Base-by-base conservation (phyloP, 208 protist genomes). In the Crithidia expoeki region DNA sequence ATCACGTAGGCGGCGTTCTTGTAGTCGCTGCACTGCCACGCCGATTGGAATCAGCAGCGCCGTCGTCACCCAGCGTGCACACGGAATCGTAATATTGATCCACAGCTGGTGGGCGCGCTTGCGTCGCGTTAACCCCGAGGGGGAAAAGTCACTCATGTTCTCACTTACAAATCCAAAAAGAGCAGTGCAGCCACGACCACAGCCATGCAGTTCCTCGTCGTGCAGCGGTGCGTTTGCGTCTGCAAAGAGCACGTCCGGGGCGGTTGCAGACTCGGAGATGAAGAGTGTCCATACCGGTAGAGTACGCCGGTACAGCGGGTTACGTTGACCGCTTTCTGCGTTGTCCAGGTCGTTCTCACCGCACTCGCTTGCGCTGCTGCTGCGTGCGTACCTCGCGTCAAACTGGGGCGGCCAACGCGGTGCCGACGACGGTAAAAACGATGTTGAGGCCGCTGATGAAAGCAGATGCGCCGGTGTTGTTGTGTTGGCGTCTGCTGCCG, bases 31-130 rank as follows among this genome's bases (percentile, higher is more conserved):
- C 25, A 90, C 86, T 12, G 84, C 80, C 30, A 86, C 73, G 11
- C 66, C 85, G 30, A 94, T 84, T 4, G 88, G 91, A 46, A 94
- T 81, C 19, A 94, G 76, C 23, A 94, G 63, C 40, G 86, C 88
- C 62, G 83, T 87, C 30, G 84, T 84, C 14, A 96, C 68, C 91
- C 91, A 96, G 12, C 88, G 72, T 23, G 88, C 86, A 27, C 82
- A 88, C 14, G 91, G 91, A 5, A 92, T 80, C n/a, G 72, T 82
- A 23, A 80, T 74, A 69, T 90, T 81, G 11, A 94, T 64, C 84
- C 82, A 93, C 33, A 93, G 69, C 62, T 77, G 66, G n/a, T 73
- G 67, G 32, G 25, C 10, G 7, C 59, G 68, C 53, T 32, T 17
- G 16, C 42, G 42, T 17, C 42, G 5, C 16, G 3, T 9, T n/a